phyloP scores from a whole-genome alignment of 345 rosid species.

The Aquilaria yunnanensis region DNA sequence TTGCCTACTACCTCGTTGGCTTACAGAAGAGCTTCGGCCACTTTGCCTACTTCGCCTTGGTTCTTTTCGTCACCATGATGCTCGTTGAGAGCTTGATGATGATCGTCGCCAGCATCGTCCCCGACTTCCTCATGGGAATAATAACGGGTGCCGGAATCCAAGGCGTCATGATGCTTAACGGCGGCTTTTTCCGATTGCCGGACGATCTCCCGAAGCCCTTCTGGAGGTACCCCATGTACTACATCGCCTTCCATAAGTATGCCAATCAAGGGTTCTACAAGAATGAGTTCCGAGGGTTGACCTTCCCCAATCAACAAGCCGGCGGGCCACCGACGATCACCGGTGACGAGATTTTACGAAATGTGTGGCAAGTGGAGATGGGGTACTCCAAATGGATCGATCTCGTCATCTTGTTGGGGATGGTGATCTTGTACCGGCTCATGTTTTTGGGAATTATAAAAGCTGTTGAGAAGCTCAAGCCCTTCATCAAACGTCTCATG shows the following conservation, averaged over 20 bases:
- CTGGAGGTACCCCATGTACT: conserved; percentile 42
- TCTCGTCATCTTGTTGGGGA: conserved; percentile 19
- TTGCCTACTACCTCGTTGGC: conserved; percentile 38
- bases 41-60: conserved; percentile 28
- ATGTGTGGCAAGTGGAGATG: conserved; percentile 26
- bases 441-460: conserved; percentile 23
- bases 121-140: conserved; percentile 51
- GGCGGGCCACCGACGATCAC: conserved; percentile 10
- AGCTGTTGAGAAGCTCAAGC: conserved; percentile 21
- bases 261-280: conserved; percentile 26
- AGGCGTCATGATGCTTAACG: conserved; percentile 42
- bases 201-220: conserved; percentile 36
- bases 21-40: conserved; percentile 31
- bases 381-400: conserved; percentile 32
- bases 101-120: conserved; percentile 47
- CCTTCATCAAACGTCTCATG: conserved; percentile 12
- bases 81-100: conserved; percentile 55
- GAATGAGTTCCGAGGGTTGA: conserved; percentile 27
- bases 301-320: conserved; percentile 15
- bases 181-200: conserved; percentile 42
- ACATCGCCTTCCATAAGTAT: conserved; percentile 27
- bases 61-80: conserved; percentile 33
- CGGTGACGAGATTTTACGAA: conserved; percentile 27
- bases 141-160: conserved; percentile 46
- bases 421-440: conserved; percentile 24